Conservation (phyloP, 805 yeast species). For the Wickerhamiella occidentalis region DNA sequence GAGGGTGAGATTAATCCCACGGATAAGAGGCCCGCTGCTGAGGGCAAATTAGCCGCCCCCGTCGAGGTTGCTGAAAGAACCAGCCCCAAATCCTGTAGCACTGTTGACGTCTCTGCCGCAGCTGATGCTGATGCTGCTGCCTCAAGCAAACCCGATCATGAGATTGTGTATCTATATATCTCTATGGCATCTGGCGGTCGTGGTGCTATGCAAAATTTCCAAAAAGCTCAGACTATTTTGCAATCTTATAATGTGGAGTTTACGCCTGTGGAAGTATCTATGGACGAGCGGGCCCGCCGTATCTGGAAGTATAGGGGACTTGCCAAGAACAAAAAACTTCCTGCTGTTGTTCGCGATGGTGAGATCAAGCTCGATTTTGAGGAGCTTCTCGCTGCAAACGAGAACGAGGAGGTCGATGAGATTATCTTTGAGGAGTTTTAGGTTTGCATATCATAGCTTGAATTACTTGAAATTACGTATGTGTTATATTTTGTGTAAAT, state of each 20-base stretch:
- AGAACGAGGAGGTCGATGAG: constrained; percentile 29
- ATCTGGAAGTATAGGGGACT: constrained; percentile 62
- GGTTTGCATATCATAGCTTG: neutral
- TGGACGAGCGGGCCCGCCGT: constrained; percentile 68
- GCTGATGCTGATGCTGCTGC: neutral
- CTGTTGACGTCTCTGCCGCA: no score
- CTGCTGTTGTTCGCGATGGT: constrained; percentile 69
- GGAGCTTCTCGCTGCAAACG: constrained; percentile 74
- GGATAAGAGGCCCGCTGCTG: neutral
- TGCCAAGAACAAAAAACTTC: constrained; percentile 49
- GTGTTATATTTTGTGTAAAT: no score
- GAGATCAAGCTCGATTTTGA: constrained; percentile 79
- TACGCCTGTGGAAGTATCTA: constrained; percentile 63
- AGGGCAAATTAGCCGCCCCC: no score
- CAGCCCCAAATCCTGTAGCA: no score
- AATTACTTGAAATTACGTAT: neutral
- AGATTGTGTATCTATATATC: constrained; percentile 51
- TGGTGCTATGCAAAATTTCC: constrained; percentile 57
- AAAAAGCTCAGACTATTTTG: constrained; percentile 56
- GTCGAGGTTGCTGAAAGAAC: no score
- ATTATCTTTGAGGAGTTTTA: constrained; percentile 21
- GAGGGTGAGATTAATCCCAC: neutral
- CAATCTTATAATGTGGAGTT: constrained; percentile 58
- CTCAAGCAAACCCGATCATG: neutral
- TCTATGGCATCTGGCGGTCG: constrained; percentile 78